Conservation (phyloP, 2,329 filamentous ascomycete species). For the Byssochlamys sp. region DNA sequence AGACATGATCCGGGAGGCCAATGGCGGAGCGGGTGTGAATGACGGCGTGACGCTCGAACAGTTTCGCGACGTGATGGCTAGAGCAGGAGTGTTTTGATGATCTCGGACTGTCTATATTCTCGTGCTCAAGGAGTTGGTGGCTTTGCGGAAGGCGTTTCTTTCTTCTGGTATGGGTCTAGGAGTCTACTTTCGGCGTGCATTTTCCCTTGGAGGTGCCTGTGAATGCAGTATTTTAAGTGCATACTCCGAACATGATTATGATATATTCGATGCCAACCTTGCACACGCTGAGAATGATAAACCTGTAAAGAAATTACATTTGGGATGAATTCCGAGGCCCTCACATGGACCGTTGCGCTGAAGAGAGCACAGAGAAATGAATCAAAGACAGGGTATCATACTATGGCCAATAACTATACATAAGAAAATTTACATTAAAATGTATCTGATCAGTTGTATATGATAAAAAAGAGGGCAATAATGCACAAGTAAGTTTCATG, state of each 20-base stretch:
- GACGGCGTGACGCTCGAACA: constrained; percentile 67
- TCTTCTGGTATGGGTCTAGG: background rate
- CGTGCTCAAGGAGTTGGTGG: background rate
- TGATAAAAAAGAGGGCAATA: too few species aligned
- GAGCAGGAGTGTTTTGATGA: constrained; percentile 70
- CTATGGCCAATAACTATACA: too few species aligned
- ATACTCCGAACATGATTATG: background rate
- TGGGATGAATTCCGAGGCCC: too few species aligned
- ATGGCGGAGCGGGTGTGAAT: constrained; percentile 63
- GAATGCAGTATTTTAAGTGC: background rate
- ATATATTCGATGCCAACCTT: background rate
- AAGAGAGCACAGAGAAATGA: too few species aligned
- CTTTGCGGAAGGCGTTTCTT: background rate
- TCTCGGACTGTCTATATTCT: constrained; percentile 42
- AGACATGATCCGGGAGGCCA: constrained; percentile 94
- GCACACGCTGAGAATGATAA: background rate
- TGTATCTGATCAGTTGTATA: too few species aligned
- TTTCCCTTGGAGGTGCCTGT: background rate
- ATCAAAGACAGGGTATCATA: too few species aligned
- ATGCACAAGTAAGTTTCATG: background rate
- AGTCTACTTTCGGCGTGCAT: background rate
- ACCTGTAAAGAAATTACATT: too few species aligned
- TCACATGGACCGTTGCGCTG: too few species aligned
- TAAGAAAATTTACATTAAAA: too few species aligned
- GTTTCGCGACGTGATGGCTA: constrained; percentile 75